Conservation (phyloP, 192 early-diverging fungal genomes). For the Haplosporangium gracile region DNA sequence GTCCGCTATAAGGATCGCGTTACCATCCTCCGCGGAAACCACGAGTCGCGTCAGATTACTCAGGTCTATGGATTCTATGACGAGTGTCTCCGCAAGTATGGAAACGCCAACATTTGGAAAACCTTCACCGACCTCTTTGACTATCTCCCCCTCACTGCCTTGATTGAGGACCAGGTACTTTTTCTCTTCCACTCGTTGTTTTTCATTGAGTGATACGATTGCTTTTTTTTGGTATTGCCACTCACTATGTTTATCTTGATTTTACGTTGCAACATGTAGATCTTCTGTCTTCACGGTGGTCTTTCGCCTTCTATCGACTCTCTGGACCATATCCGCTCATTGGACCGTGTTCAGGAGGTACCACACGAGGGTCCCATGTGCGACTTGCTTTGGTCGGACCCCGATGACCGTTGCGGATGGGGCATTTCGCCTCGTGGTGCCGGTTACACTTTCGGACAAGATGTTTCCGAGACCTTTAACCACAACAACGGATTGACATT, state of each 20-base stretch:
- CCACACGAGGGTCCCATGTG: constrained; percentile 92
- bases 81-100: constrained; percentile 99
- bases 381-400: constrained; percentile 90
- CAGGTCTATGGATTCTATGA: constrained; percentile 99
- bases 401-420: constrained; percentile 90
- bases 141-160: constrained; percentile 94
- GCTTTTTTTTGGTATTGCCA: not conserved
- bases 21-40: constrained; percentile 98
- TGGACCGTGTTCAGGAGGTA: constrained; percentile 96
- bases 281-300: constrained; percentile 99
- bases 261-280: constrained; percentile 49
- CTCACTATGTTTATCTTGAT: not conserved
- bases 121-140: constrained; percentile 98
- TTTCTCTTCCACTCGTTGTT: not conserved
- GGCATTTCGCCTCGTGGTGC: constrained; percentile 90
- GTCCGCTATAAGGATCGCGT: constrained; percentile 92
- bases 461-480: constrained; percentile 88
- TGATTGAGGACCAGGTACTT: constrained; percentile 91
- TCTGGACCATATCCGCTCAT: constrained; percentile 93
- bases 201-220: not conserved
- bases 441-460: constrained; percentile 91
- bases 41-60: constrained; percentile 98
- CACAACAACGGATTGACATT: constrained; percentile 97
- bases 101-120: constrained; percentile 98
- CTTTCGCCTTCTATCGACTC: constrained; percentile 96